Base-by-base conservation (phyloP, 306 rosid genomes). In the Biancaea sappan region DNA sequence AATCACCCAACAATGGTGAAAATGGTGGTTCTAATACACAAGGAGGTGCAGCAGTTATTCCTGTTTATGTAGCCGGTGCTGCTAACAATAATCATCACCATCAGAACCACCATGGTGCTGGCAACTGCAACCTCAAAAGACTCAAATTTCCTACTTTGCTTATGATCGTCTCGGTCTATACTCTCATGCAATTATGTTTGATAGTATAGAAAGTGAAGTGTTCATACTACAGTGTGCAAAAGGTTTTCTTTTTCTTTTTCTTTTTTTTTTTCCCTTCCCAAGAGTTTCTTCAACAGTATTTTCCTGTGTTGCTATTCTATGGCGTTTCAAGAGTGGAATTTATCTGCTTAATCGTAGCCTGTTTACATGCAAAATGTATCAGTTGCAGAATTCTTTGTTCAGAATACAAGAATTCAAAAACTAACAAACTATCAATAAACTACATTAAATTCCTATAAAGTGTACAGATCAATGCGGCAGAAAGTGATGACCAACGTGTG, bases 41-140 rank as follows among this genome's bases (percentile, higher is more conserved):
- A 41, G 91, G 87, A 26, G 88, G 87, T 32, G 38, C 75, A 1
- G 80, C 82, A 37, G 77, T 71, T 10, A 80, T 89, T 76, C 98
- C 97, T 16, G 81, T 86, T 43, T 83, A 87, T 81, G 80, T 74
- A 43, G 97, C 88, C 0, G 93, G 92, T 22, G 82, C 92, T 1
- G 88, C 86, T n/a, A 84, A 75, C 48, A 88, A 40, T 48, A 88
- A 77, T 47, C 80, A 6, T 72, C 79, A 71, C 34, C 87, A 58
- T 31, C 81, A 77, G 21, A 50, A 2, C 4, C 88, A 69, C 59
- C 88, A 1, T 41, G 75, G 86, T 31, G 80, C 88, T 24, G 96
- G 81, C 50, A 73, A 58, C 75, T 38, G 81, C 73, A 74, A 81
- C 77, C 84, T 66, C 28, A 48, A 77, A 83, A 62, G 53, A 59